Conservation (phyloP, 768 basidiomycete genomes). For the Pleurotus tuber-regium region DNA sequence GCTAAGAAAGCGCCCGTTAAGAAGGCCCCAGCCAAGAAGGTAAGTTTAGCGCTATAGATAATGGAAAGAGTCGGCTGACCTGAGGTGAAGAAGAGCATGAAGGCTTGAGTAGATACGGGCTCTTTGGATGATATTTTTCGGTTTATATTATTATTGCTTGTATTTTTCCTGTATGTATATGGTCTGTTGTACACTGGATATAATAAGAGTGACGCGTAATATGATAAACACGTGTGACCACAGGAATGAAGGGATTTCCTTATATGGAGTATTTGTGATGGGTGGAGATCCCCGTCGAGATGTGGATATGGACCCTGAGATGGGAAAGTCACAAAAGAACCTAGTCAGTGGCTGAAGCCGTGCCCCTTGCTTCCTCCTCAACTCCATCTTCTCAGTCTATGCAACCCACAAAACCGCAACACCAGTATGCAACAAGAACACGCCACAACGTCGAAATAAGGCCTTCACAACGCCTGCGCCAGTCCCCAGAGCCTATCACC, state of each 20-base stretch:
- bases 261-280: conserved; percentile 7
- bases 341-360: conserved; percentile 5
- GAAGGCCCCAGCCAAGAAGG: conserved; percentile 34
- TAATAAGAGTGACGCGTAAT: conserved; percentile 1
- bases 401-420: conserved; percentile 17
- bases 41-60: conserved; percentile 10
- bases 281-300: conserved; percentile 9
- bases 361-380: conserved; percentile 9
- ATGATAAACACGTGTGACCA: conserved; percentile 11
- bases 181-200: conserved; percentile 14
- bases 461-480: conserved; percentile 49
- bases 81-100: conserved; percentile 13
- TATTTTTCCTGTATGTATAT: conserved; percentile 18
- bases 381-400: conserved; percentile 3
- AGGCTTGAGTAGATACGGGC: neutral
- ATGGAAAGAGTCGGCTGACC: neutral
- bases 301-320: conserved; percentile 9
- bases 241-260: conserved; percentile 6
- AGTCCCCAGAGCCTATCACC: conserved; percentile 37
- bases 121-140: conserved; percentile 1
- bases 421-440: conserved; percentile 54
- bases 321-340: conserved; percentile 8
- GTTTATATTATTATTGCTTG: conserved; percentile 17
- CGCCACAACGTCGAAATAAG: conserved; percentile 50
- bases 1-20: conserved; percentile 35